These are phyloP conservation scores for Xylaria sp. DNA, from an alignment of 2,329 filamentous ascomycete species.

Conservation along the genomic window DNA sequence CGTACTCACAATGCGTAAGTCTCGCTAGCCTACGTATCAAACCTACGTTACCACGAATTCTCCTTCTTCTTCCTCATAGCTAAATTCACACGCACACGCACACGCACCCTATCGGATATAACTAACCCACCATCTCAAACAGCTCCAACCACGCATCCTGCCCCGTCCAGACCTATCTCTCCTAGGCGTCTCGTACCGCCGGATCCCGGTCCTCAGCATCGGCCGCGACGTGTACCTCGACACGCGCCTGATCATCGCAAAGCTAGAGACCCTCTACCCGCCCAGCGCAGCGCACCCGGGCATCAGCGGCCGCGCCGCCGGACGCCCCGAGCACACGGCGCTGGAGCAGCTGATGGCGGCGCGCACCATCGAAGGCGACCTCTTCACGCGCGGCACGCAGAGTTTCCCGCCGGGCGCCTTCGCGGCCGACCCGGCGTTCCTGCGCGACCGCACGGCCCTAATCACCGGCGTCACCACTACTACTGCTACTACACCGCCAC, in stretches of 20 bases:
- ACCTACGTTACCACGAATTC: neutral
- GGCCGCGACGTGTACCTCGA: conserved; percentile 76
- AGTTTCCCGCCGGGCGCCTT: conserved; percentile 68
- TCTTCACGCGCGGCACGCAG: conserved; percentile 64
- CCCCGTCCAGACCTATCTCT: conserved; percentile 72
- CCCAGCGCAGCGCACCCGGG: conserved; percentile 50
- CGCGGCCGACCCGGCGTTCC: conserved; percentile 66
- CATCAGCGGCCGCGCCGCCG: conserved; percentile 35
- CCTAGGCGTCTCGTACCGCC: conserved; percentile 73
- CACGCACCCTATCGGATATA: neutral
- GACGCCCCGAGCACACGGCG: conserved; percentile 53
- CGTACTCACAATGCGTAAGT: conserved; percentile 73
- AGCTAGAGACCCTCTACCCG: conserved; percentile 68
- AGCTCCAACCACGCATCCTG: conserved; percentile 73
- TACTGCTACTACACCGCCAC: conserved; percentile 21
- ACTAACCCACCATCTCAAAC: neutral
- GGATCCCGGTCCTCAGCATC: conserved; percentile 74
- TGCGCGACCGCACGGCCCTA: conserved; percentile 63
- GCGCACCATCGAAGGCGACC: conserved; percentile 64
- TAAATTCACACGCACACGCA: neutral
- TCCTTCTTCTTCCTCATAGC: neutral
- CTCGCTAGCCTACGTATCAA: neutral
- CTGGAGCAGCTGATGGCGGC: conserved; percentile 66
- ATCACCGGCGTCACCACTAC: conserved; percentile 40
- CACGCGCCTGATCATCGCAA: conserved; percentile 72